These are phyloP conservation scores for Dioscorea dumetorum DNA, from an alignment of 106 monocot genomes.

Conservation along the genomic window DNA sequence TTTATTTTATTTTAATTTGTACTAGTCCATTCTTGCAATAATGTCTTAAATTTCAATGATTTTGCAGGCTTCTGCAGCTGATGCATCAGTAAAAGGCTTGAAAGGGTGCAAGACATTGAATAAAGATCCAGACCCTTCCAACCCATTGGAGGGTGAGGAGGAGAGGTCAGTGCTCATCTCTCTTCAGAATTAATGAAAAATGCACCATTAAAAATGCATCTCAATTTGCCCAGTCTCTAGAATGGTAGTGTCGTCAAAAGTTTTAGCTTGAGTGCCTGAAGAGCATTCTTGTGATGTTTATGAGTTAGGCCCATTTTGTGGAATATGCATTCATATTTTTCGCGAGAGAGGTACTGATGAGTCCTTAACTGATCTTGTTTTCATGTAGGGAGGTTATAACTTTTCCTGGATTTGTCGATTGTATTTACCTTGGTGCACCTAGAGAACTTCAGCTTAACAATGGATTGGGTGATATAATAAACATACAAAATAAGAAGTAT, in stretches of 20 bases:
- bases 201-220: too few species aligned
- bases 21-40: too few species aligned
- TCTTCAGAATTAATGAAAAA: not conserved
- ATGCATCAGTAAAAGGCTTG: constrained; percentile 72
- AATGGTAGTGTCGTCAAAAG: not conserved
- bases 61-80: constrained; percentile 67
- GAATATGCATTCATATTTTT: too few species aligned
- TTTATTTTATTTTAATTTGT: too few species aligned
- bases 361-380: constrained; percentile 11
- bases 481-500: constrained; percentile 68
- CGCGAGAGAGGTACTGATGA: too few species aligned
- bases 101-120: constrained; percentile 83
- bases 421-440: constrained; percentile 76
- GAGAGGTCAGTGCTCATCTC: constrained; percentile 45
- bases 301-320: too few species aligned
- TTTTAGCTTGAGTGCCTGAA: too few species aligned
- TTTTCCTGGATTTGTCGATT: constrained; percentile 95
- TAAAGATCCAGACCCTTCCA: constrained; percentile 90
- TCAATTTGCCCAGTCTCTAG: not conserved
- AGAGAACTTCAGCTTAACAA: constrained; percentile 66
- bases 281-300: too few species aligned
- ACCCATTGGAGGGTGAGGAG: constrained; percentile 78
- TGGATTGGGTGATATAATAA: constrained; percentile 76
- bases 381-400: constrained; percentile 59
- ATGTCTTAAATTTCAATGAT: not conserved